phyloP scores from a whole-genome alignment of 1,284 basidiomycete species.

The Sanghuangporus sanghuang region DNA sequence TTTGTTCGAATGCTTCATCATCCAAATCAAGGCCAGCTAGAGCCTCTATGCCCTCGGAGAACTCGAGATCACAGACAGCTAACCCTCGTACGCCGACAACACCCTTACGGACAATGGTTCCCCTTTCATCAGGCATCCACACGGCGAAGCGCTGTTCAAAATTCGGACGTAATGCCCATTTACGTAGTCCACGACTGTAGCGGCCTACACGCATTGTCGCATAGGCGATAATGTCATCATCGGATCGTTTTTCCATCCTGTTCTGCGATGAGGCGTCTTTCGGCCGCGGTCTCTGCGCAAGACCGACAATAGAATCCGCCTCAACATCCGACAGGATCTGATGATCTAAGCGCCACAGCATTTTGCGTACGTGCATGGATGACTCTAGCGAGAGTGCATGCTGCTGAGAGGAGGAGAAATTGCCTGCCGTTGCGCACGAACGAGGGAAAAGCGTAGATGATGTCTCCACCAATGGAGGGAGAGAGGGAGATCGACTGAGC shows the following conservation, averaged over 20 bases:
- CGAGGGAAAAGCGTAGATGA: constrained; percentile 54
- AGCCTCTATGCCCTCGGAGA: constrained; percentile 57
- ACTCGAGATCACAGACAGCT: constrained; percentile 72
- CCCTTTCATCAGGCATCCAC: constrained; percentile 40
- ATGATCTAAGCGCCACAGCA: constrained; percentile 43
- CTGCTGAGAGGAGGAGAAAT: constrained; percentile 31
- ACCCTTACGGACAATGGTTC: constrained; percentile 31
- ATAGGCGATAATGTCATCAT: constrained; percentile 39
- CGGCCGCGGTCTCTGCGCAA: constrained; percentile 36
- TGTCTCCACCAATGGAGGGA: constrained; percentile 28
- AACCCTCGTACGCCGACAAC: constrained; percentile 41
- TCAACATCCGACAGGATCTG: constrained; percentile 38
- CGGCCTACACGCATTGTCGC: constrained; percentile 34
- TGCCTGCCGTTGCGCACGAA: constrained; percentile 43
- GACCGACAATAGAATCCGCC: constrained; percentile 41
- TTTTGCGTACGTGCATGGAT: constrained; percentile 42
- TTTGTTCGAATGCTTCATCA: constrained; percentile 15
- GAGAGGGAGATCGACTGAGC: constrained; percentile 10
- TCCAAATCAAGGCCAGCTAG: constrained; percentile 41
- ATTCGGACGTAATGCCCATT: constrained; percentile 65
- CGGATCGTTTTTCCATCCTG: constrained; percentile 10
- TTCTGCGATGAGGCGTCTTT: constrained; percentile 22
- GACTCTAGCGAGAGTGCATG: constrained; percentile 38
- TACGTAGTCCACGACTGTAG: constrained; percentile 52
- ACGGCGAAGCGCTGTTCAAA: constrained; percentile 66